Percentiles rank a stretch among this genome's conserved stretches.
Conservation (phyloP, 1,139 yeast species). For the Taphrina sp. region DNA sequence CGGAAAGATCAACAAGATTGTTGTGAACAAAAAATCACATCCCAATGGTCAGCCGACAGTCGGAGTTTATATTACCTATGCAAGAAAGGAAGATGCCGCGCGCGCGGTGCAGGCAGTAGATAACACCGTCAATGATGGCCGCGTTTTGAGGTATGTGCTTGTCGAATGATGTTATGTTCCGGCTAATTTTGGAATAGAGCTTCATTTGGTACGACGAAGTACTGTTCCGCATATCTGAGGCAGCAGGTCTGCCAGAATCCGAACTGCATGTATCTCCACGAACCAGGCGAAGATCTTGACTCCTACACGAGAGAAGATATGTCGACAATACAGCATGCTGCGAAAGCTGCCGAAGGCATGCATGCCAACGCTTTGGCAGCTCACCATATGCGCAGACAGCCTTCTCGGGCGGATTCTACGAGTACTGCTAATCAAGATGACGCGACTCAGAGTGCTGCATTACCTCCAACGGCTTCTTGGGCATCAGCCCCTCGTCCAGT, state of each 20-base stretch:
- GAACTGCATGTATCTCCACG: conserved; percentile 97
- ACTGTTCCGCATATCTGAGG: conserved; percentile 89
- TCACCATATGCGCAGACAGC: conserved; percentile 38
- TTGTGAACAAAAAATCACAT: conserved; percentile 67
- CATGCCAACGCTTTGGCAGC: conserved; percentile 30
- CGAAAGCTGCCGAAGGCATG: conserved; percentile 33
- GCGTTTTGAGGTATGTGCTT: conserved; percentile 50
- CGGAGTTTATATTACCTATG: conserved; percentile 93
- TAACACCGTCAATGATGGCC: conserved; percentile 90
- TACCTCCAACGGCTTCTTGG: conserved; percentile 48
- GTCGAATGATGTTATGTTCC: no score
- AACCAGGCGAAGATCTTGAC: conserved; percentile 99
- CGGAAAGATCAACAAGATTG: conserved; percentile 92
- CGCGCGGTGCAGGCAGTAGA: conserved; percentile 90
- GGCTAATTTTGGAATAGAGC: no score
- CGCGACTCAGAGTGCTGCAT: conserved; percentile 40
- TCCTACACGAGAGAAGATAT: conserved; percentile 83
- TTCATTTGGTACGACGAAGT: conserved; percentile 97
- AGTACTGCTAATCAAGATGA: conserved; percentile 39
- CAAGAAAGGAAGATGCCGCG: conserved; percentile 90
- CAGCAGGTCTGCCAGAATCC: conserved; percentile 98
- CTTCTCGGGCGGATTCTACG: conserved; percentile 36
- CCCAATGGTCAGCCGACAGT: conserved; percentile 65
- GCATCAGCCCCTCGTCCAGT: conserved; percentile 48
- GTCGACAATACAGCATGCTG: conserved; percentile 66